Evolutionary conservation across 2,329 filamentous ascomycete genomes (phyloP), one percentile per base, ranked within the genome.

Genomic region (Beauveria asiatica): DNA sequence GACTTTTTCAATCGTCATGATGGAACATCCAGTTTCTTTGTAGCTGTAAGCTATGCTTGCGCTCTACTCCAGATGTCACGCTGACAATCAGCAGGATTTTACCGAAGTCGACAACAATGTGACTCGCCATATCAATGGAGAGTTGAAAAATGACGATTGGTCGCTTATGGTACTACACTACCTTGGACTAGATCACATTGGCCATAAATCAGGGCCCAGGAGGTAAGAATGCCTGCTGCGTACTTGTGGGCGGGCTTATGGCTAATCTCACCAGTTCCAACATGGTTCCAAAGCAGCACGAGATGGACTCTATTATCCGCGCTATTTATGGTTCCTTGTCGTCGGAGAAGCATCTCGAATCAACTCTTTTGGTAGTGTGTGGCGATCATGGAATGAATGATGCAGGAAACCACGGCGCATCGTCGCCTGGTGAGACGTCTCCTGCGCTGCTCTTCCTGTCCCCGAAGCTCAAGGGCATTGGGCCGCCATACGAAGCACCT

Each of bases 381-480:
- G 94, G 94, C 60, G 95, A 99, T 68, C 94, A 99, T 70, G 94
- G 94, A n/a, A 99, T 99, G 94, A 99, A 97, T 67, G 93, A 97
- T 67, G 94, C 90, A 21, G 94, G 94, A 2, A 97, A 97, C 66
- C 94, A 99, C 70, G 94, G 94, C 33, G 94, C 93, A 44, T 97
- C 93, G 10, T 92, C 92, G 0, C 84, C 91, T 1, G 93, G 94
- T 48, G 94, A 99, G 76, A 97, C 94, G 1, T 97, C 93, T 1
- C 88, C 94, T 0, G 94, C 94, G 17, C 76, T 99, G 10, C 83
- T 97, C 21, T 97, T 99, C 71, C 83, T 96, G 64, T 94, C 92
- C 2, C 92, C 93, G 0, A 94, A 91, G 68, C 79, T 96, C 48
- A 83, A 82, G 67, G 70, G 74, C 1, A 75, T 92, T 7, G 78